Base-by-base conservation (phyloP, 2,329 filamentous ascomycete genomes). In the Cladophialophora immunda region DNA sequence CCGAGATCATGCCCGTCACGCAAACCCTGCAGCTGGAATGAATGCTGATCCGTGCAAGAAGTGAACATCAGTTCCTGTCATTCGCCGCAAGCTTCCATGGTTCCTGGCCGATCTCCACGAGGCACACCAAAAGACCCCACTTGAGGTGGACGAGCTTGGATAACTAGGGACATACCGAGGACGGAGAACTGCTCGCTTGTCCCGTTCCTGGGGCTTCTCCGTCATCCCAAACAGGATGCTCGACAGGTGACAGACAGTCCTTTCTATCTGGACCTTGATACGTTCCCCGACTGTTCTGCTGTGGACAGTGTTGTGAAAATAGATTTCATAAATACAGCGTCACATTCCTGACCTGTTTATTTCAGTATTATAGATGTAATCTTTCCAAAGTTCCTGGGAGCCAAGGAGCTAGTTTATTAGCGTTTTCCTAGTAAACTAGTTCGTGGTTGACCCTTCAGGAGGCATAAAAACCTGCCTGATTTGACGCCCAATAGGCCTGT, bases 31-130 rank as follows among this genome's bases (percentile, higher is more conserved):
- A 27, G 57, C 22, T 54, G 45, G 19, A 25, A 50, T 50, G 9
- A 50, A 25, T 50, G 45, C 19, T 25, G n/a, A n/a, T 25, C 45
- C 45, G 45, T 50, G 19, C 19, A 50, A 13, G 11, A 25, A 25
- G 45, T 4, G 45, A 50, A 50, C 45, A 30, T 62, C 29, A 32
- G 59, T 60, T 22, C 63, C 59, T 27, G 58, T 68, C 54, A 53
- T 61, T 34, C 60, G 36, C 53, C 55, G 55, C 11, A 60, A 60
- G 61, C 58, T 34, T 58, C 38, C 61, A 47, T 55, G 34, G 57
- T 53, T 19, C 47, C 62, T 41, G 61, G 38, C 17, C 41, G 25
- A 47, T 47, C 45, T 50, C 45, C 45, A 50, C 45, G 45, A 50
- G 45, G 45, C 45, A 50, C 19, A 25, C 3, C 45, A 50, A 25